Base-by-base conservation (phyloP, 306 rosid genomes). In the Dalbergia oliveri region DNA sequence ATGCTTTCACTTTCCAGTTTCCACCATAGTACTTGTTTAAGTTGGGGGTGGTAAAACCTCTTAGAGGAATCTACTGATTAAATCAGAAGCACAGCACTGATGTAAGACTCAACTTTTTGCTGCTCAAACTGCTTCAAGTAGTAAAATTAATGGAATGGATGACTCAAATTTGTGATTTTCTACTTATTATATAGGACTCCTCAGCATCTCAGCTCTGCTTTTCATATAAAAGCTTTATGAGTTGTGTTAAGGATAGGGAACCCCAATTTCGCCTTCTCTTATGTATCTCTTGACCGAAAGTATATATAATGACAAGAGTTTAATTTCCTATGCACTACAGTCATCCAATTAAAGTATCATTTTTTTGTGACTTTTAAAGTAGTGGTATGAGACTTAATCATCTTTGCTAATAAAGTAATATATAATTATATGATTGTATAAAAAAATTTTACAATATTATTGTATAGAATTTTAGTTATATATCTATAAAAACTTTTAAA, bases 1-100 rank as follows among this genome's bases (percentile, higher is more conserved):
- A 84, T 90, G 85, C 64, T 85, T 80, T 85, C 82, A 69, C 93
- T 85, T 91, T 89, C 82, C 82, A 69, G 91, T 85, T 91, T 89
- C 82, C 76, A 66, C 90, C 69, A 81, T 64, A 41, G 73, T 71
- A 67, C 58, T 78, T 70, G 86, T 75, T 83, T 82, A 86, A 64
- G 37, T 50, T 56, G 11, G 58, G 15, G 15, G 57, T 54, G 71
- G 80, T 76, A 72, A 81, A 58, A 54, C 34, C 71, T 81, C 31
- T 66, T 31, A 45, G 81, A 72, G 87, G 87, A 87, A 87, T 87
- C 79, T 81, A 83, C 72, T 79, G 75, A 80, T 70, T 62, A 69
- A 45, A 67, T 78, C 68, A 73, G 71, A 77, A 63, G 53, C 74
- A 69, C 70, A 59, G 72, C 13, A 60, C 64, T 77, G 74, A 81